Evolutionary conservation across 768 basidiomycete species (phyloP), one percentile per base, ranked within the genome.

Genomic region (Ephemerocybe angulata): DNA sequence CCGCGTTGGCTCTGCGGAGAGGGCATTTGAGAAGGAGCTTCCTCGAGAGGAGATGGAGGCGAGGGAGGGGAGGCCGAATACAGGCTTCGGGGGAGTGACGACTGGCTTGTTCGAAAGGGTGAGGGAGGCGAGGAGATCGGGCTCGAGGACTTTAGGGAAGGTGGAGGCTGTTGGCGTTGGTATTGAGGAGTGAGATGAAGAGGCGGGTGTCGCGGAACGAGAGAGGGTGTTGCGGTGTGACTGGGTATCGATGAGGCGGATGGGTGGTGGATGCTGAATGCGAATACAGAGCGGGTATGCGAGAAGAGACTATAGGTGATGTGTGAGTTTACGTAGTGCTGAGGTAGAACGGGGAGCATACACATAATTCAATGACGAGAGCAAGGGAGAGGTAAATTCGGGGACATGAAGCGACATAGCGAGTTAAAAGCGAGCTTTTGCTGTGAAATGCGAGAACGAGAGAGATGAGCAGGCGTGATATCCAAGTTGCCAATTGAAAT

Each of bases 1-100:
- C n/a, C n/a, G n/a, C 3, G 29, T 44, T 30, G 31, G 28, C 27
- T 10, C 15, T 15, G 29, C 24, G 2, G 24, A 3, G 11, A 12
- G 8, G 29, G 21, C 24, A n/a, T 21, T 24, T 25, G 17, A 21
- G 25, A 19, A 22, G 8, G 38, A 7, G 74, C 72, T 17, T 63
- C 55, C 7, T 52, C 19, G 49, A 63, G 15, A 46, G 60, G 60
- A 29, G 67, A 63, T 13, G 60, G 59, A 11, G 65, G 70, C 41
- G 21, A 90, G 69, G 1, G 90, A 92, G 4, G 90, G 80, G 6
- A 81, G 62, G 3, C 90, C 90, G 60, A 92, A 92, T 35, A 91
- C 71, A 13, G 85, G 88, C 54, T 71, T 73, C 41, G 65, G 56
- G 12, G 69, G 64, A 6, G 72, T 59, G 54, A 85, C 68, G 21